Evolutionary conservation across 2,329 filamentous ascomycete genomes (phyloP).

Genomic region (Rachicladosporium sp.): DNA sequence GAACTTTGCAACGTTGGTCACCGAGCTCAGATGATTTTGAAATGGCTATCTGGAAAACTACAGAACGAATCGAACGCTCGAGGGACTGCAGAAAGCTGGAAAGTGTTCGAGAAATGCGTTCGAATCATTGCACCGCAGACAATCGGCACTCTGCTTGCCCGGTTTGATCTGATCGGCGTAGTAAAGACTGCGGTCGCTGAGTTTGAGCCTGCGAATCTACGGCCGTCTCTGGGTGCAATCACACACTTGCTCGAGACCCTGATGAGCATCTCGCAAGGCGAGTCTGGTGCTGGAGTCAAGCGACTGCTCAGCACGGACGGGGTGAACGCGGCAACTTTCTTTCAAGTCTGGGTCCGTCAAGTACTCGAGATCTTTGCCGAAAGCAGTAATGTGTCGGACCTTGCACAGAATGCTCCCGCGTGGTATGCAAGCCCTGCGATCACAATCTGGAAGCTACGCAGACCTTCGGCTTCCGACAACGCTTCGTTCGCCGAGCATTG

Average conservation of each 20-base stretch:
- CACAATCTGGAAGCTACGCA: slow-evolving; percentile 17
- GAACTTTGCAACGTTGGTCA: slow-evolving; percentile 19
- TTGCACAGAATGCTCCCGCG: background rate
- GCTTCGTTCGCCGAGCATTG: slow-evolving; percentile 16
- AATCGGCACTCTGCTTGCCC: slow-evolving; percentile 53
- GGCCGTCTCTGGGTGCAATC: background rate
- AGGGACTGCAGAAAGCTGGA: slow-evolving; percentile 39
- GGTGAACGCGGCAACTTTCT: slow-evolving; percentile 12
- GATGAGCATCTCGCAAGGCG: slow-evolving; percentile 7
- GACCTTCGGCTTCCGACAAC: slow-evolving; percentile 11
- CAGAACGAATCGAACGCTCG: slow-evolving; percentile 33
- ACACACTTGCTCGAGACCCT: slow-evolving; percentile 1
- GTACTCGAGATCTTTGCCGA: background rate
- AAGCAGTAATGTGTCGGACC: background rate
- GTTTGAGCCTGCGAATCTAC: background rate
- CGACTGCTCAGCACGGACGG: slow-evolving; percentile 13
- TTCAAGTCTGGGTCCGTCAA: slow-evolving; percentile 13
- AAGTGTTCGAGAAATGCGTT: slow-evolving; percentile 48
- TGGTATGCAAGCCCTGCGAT: slow-evolving; percentile 7
- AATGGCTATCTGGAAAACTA: slow-evolving; percentile 53
- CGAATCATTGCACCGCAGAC: slow-evolving; percentile 55
- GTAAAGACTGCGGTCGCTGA: background rate
- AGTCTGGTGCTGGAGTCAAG: slow-evolving; percentile 12
- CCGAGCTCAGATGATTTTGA: slow-evolving; percentile 48
- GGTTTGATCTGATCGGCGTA: slow-evolving; percentile 2